Conservation (phyloP, 2,329 filamentous ascomycete species). For the Plectosphaerella sp. region DNA sequence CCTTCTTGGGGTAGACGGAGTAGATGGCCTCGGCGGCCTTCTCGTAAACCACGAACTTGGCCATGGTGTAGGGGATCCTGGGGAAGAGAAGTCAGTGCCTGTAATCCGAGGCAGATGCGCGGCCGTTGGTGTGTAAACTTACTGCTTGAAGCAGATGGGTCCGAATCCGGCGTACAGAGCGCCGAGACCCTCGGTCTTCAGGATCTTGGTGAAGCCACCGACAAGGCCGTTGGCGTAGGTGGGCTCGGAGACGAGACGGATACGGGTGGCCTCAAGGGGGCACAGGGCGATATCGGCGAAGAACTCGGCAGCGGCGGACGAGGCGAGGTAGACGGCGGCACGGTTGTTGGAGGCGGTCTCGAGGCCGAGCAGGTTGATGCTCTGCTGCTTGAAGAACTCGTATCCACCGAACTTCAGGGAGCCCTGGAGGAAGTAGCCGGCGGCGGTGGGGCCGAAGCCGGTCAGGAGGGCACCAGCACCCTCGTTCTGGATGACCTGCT, state of each 20-base stretch:
- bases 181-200: constrained; percentile 75
- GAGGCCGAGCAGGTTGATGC: constrained; percentile 73
- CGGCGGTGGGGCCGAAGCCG: constrained; percentile 78
- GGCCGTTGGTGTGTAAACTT: constrained; percentile 25
- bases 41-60: constrained; percentile 93
- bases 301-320: constrained; percentile 61
- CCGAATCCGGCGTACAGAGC: constrained; percentile 92
- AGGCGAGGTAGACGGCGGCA: constrained; percentile 75
- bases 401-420: constrained; percentile 93
- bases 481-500: constrained; percentile 78
- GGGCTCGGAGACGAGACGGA: constrained; percentile 85
- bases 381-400: constrained; percentile 94
- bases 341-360: constrained; percentile 75
- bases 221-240: constrained; percentile 78
- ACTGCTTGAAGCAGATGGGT: constrained; percentile 79
- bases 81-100: neutral
- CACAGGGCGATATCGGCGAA: constrained; percentile 79
- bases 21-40: constrained; percentile 77
- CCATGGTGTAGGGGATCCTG: constrained; percentile 88
- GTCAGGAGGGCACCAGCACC: constrained; percentile 83
- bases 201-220: constrained; percentile 77
- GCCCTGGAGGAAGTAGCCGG: constrained; percentile 92
- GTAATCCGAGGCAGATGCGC: neutral
- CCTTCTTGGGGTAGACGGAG: constrained; percentile 64
- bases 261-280: constrained; percentile 89